Conservation (phyloP, 176 grass and related monocot genomes). For the Poa annua region DNA sequence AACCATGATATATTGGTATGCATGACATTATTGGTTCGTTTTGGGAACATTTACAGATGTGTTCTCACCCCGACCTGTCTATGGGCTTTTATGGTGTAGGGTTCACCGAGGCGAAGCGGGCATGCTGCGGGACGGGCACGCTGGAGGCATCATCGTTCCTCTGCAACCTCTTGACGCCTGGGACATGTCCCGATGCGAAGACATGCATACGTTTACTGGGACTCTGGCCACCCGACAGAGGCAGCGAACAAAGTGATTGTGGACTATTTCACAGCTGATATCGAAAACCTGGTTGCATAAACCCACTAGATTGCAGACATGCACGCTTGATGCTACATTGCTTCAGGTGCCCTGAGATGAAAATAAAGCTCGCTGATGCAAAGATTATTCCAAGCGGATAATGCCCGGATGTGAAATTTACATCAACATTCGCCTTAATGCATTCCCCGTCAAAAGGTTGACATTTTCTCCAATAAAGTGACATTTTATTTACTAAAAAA, state of each 20-base stretch:
- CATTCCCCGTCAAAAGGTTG: background rate
- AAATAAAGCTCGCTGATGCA: background rate
- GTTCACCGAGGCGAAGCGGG: slow-evolving; percentile 65
- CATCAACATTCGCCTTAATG: background rate
- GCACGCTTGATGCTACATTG: slow-evolving; percentile 13
- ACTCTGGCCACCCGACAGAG: slow-evolving; percentile 77
- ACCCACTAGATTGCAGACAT: background rate
- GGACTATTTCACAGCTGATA: slow-evolving; percentile 51
- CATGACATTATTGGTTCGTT: background rate
- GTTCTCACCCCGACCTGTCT: background rate
- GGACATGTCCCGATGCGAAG: slow-evolving; percentile 80
- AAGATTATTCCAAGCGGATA: background rate
- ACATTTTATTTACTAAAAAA: no score
- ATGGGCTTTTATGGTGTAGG: slow-evolving; percentile 23
- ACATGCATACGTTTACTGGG: slow-evolving; percentile 88
- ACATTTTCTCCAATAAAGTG: background rate
- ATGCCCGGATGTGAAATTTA: background rate
- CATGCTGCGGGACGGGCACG: slow-evolving; percentile 74
- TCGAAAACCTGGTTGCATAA: slow-evolving; percentile 54
- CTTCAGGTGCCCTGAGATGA: background rate
- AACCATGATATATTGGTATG: background rate
- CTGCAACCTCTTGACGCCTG: slow-evolving; percentile 74
- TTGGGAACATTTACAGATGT: background rate
- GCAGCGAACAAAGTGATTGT: slow-evolving; percentile 75
- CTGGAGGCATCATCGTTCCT: slow-evolving; percentile 71